Conservation (phyloP, 345 rosid genomes). For the Bruguiera sexangula region DNA sequence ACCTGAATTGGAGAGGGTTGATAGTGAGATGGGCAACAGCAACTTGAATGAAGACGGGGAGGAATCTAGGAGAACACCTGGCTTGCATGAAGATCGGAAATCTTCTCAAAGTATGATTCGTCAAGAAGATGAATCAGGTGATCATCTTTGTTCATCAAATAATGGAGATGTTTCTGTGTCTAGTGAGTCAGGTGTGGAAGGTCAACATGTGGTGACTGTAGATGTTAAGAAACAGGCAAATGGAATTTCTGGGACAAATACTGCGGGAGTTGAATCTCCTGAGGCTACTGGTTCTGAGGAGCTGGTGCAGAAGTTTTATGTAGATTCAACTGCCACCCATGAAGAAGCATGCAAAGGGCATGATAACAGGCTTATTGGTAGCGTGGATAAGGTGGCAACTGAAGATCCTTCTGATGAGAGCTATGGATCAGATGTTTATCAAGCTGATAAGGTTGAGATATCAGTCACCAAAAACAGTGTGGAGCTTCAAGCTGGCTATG, state of each 20-base stretch:
- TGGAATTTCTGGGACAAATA: constrained; percentile 3
- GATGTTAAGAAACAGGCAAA: neutral
- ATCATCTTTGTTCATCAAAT: constrained; percentile 1
- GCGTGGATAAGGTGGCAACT: constrained; percentile 8
- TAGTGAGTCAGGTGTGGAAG: constrained; percentile 10
- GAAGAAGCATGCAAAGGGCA: constrained; percentile 11
- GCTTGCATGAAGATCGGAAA: neutral
- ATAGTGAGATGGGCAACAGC: no score
- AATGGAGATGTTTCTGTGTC: constrained; percentile 10
- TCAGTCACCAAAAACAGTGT: constrained; percentile 10
- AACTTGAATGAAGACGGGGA: neutral
- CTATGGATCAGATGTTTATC: constrained; percentile 19
- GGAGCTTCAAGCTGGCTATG: constrained; percentile 47
- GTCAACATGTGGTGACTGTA: neutral
- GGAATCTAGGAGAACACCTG: constrained; percentile 4
- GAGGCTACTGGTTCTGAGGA: constrained; percentile 11
- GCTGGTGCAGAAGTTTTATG: constrained; percentile 15
- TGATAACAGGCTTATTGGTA: constrained; percentile 12
- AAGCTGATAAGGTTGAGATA: constrained; percentile 16
- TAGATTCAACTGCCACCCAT: neutral
- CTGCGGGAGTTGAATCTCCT: constrained; percentile 14
- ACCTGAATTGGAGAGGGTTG: neutral
- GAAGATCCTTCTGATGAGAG: constrained; percentile 23
- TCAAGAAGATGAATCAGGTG: constrained; percentile 11
- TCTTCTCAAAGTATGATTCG: constrained; percentile 12